Evolutionary conservation across 495 filamentous ascomycete species (phyloP).

Genomic region (Aspergillus olivimuriae): DNA sequence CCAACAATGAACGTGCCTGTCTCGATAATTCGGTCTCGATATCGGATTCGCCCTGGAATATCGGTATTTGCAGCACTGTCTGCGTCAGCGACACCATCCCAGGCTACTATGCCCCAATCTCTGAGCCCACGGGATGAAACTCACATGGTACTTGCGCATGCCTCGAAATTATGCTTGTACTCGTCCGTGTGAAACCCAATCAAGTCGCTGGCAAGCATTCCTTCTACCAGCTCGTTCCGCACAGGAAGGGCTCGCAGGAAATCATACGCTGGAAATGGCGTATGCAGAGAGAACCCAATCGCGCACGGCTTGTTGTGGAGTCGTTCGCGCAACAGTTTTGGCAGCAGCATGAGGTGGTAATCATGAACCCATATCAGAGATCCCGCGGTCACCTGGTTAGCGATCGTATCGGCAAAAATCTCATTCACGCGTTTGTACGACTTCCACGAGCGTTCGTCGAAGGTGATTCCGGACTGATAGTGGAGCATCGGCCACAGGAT

Average conservation of each 20-base stretch:
- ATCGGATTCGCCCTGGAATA: constrained; percentile 65
- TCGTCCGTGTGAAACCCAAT: constrained; percentile 95
- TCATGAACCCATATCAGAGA: constrained; percentile 95
- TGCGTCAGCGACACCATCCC: no score
- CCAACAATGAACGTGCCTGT: constrained; percentile 87
- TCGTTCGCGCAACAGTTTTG: constrained; percentile 76
- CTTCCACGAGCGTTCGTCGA: constrained; percentile 79
- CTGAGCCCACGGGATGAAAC: constrained; percentile 44
- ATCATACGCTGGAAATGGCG: constrained; percentile 87
- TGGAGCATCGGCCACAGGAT: constrained; percentile 96
- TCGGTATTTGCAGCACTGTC: constrained; percentile 16
- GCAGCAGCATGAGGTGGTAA: constrained; percentile 91
- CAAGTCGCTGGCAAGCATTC: constrained; percentile 77
- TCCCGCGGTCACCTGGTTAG: constrained; percentile 64
- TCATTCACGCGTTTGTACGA: constrained; percentile 84
- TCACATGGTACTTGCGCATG: constrained; percentile 75
- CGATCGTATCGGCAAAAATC: constrained; percentile 74
- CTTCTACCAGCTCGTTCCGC: constrained; percentile 70
- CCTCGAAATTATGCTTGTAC: constrained; percentile 85
- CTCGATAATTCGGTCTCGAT: constrained; percentile 63
- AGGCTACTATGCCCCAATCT: no score
- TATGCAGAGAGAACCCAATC: constrained; percentile 93
- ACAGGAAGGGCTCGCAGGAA: constrained; percentile 89
- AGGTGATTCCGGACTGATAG: constrained; percentile 87
- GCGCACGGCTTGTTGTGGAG: constrained; percentile 67